Evolutionary conservation across 2,329 filamentous ascomycete genomes (phyloP), one percentile per base, ranked within the genome.

Genomic region (Lecanicillium sp.): DNA sequence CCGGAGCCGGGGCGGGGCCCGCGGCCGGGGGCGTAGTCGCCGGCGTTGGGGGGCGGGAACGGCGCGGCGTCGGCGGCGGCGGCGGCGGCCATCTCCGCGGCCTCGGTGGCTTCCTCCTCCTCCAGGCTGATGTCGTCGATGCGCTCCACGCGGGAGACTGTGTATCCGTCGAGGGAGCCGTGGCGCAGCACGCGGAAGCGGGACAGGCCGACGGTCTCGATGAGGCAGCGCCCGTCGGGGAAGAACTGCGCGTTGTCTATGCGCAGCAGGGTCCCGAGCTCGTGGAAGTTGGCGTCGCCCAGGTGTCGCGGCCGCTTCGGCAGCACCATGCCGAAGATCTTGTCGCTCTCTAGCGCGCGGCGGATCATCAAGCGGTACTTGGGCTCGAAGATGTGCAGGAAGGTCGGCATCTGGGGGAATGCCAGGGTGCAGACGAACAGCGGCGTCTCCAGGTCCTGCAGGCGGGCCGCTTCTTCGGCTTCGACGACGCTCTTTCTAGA

Each of bases 341-440:
- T 73, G 51, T 85, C 79, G 0, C 82, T 81, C 53, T 90, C 84
- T 45, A 94, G 70, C 0, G 81, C 85, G 29, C 89, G 79, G 39
- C 85, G 78, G 30, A 95, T 84, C 88, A 95, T 93, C n/a, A 93
- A 73, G 7, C 88, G 81, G 62, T 95, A 95, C 6, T 87, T 78
- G n/a, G 87, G 87, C 62, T 95, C 90, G 60, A 95, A 95, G n/a
- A 96, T 79, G 58, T 94, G 87, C 3, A 95, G 70, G 56, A 93
- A 93, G 0, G 87, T 90, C 0, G 86, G 88, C 79, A 91, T 89
- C 2, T 76, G 73, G 1, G 90, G 90, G 56, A 93, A 91, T 0
- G 87, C 79, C 8, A 94, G 67, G 0, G 88, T 89, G 65, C 87
- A 93, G 26, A 94, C 78, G 56, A 95, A 95, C 0, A 95, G 70